Percentiles rank a stretch among this genome's conserved stretches.
Conservation (phyloP, 805 yeast species). For the Pichia gijzeniarum region DNA sequence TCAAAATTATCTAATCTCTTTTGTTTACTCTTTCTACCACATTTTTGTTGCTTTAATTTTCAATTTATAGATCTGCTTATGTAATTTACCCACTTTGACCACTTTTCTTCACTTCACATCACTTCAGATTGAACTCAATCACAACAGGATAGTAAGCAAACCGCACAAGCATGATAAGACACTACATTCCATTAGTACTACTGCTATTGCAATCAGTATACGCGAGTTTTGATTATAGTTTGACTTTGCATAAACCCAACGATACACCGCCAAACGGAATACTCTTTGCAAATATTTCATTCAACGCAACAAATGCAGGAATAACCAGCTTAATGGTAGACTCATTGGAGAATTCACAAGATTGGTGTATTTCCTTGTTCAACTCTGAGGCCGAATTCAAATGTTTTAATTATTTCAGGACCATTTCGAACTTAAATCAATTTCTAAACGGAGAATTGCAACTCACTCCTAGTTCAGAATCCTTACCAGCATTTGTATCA, state of each 20-base stretch:
- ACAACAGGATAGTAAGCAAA: no score
- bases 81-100: not conserved
- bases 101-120: no score
- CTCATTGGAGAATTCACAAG: not conserved
- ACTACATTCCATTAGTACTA: no score
- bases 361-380: constrained; percentile 3
- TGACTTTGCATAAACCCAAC: no score
- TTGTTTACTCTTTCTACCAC: not conserved
- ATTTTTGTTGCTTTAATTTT: not conserved
- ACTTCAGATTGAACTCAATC: no score
- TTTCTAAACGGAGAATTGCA: not conserved
- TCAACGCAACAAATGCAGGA: not conserved
- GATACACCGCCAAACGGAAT: no score
- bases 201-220: no score
- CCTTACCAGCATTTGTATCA: no score
- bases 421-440: no score
- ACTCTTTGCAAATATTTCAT: not conserved
- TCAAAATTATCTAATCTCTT: constrained; percentile 11
- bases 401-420: constrained; percentile 4
- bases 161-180: no score
- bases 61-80: not conserved
- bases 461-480: not conserved
- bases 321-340: not conserved
- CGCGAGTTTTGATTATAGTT: no score
- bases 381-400: not conserved